Evolutionary conservation across 1,139 yeast species (phyloP).

Genomic region (Scheffersomyces segobiensis): DNA sequence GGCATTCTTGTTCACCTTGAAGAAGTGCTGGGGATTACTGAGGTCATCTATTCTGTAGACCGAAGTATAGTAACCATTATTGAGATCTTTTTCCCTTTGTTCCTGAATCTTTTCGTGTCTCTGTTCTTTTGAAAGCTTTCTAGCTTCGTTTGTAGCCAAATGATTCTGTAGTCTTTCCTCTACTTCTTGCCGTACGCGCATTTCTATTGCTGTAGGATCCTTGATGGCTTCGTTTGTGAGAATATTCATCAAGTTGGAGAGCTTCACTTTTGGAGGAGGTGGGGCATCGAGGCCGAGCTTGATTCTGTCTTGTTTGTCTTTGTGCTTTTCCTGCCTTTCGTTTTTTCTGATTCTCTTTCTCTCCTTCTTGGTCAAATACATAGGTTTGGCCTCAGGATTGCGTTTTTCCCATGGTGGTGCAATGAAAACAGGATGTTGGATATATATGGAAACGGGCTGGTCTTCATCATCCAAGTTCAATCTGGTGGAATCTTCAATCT

Average conservation of each 20-base stretch:
- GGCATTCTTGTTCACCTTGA: conserved; percentile 78
- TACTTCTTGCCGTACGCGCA: conserved; percentile 67
- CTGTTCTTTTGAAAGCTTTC: conserved; percentile 64
- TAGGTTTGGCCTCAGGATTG: conserved; percentile 39
- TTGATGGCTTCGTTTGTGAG: conserved; percentile 82
- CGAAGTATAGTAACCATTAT: conserved; percentile 53
- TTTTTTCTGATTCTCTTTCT: conserved; percentile 72
- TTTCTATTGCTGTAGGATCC: conserved; percentile 89
- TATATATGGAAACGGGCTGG: conserved; percentile 57
- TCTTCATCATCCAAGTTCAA: conserved; percentile 36
- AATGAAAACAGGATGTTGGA: conserved; percentile 81
- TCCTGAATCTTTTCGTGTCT: conserved; percentile 48
- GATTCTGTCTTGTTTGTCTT: conserved; percentile 76
- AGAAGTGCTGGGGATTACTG: conserved; percentile 65
- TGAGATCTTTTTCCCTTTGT: conserved; percentile 45
- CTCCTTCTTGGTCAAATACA: conserved; percentile 77
- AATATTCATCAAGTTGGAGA: conserved; percentile 82
- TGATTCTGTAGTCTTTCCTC: conserved; percentile 64
- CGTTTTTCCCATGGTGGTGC: conserved; percentile 57
- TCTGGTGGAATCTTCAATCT: conserved; percentile 16
- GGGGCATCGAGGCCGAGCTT: conserved; percentile 82
- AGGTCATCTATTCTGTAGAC: conserved; percentile 60
- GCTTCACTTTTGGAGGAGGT: conserved; percentile 85
- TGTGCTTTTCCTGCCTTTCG: conserved; percentile 61
- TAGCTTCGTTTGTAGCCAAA: conserved; percentile 55